Evolutionary conservation across 225 moss, liverwort and hornwort species (phyloP).

Genomic region (Bryoerythrophyllum caledonicum): DNA sequence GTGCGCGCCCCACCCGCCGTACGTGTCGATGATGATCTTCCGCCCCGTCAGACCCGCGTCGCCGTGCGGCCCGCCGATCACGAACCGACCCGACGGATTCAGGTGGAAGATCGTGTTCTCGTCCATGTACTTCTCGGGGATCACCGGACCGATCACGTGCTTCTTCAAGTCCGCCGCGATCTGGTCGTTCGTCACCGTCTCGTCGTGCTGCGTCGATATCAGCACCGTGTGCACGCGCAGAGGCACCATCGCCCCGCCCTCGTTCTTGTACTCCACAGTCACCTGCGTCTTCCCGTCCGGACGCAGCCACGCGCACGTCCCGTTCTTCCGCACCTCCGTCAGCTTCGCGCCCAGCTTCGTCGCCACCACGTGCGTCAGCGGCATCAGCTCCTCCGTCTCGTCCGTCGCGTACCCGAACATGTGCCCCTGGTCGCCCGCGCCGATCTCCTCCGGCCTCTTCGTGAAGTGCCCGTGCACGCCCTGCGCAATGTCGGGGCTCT

Average conservation of each 20-base stretch:
- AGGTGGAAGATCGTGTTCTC: slow-evolving; percentile 94
- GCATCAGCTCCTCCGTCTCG: slow-evolving; percentile 87
- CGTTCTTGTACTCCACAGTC: slow-evolving; percentile 80
- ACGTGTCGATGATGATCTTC: slow-evolving; percentile 87
- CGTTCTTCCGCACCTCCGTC: slow-evolving; percentile 78
- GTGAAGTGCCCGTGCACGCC: slow-evolving; percentile 86
- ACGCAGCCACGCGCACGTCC: slow-evolving; percentile 81
- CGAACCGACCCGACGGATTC: slow-evolving; percentile 83
- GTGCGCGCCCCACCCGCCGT: slow-evolving; percentile 88
- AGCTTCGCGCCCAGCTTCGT: slow-evolving; percentile 79
- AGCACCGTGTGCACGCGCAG: slow-evolving; percentile 81
- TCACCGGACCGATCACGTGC: slow-evolving; percentile 88
- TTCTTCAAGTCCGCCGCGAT: slow-evolving; percentile 80
- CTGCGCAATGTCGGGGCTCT: slow-evolving; percentile 92
- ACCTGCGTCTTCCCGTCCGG: slow-evolving; percentile 96
- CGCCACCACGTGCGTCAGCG: slow-evolving; percentile 77
- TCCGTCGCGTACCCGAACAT: slow-evolving; percentile 93
- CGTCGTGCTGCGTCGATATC: slow-evolving; percentile 91
- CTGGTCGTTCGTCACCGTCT: slow-evolving; percentile 91
- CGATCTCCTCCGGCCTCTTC: slow-evolving; percentile 82
- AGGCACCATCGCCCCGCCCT: slow-evolving; percentile 78
- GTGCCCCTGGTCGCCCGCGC: slow-evolving; percentile 82
- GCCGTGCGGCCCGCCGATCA: slow-evolving; percentile 84
- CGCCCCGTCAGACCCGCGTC: slow-evolving; percentile 83
- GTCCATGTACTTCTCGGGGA: slow-evolving; percentile 77